A percentile compares a stretch with the other conserved stretches of the same genome.
phyloP scores from a whole-genome alignment of 306 rosid genomes.

The Lagenaria siceraria region DNA sequence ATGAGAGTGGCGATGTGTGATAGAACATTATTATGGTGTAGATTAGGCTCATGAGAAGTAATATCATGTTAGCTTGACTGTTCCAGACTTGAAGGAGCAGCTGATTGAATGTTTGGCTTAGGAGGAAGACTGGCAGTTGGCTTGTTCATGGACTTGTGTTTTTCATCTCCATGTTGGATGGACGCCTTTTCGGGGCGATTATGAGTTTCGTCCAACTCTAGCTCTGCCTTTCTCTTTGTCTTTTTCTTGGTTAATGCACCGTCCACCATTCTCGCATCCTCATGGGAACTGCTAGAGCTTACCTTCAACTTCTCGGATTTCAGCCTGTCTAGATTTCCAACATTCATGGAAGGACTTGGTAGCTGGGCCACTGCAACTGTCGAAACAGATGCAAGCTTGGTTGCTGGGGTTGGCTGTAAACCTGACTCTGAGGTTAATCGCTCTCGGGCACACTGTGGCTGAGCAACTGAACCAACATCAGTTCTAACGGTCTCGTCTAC shows the following conservation, averaged over 20 bases:
- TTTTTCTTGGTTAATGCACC: constrained; percentile 52
- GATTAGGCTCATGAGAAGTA: constrained; percentile 22
- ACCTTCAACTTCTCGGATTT: constrained; percentile 68
- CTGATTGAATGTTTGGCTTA: constrained; percentile 50
- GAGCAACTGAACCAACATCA: constrained; percentile 32
- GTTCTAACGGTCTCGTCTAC: constrained; percentile 42
- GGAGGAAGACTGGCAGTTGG: constrained; percentile 39
- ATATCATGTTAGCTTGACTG: constrained; percentile 68
- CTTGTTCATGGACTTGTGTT: constrained; percentile 46
- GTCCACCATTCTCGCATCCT: constrained; percentile 49
- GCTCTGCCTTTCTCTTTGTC: constrained; percentile 67
- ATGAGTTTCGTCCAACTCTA: constrained; percentile 46
- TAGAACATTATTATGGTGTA: constrained; percentile 21
- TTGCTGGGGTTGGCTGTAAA: constrained; percentile 30
- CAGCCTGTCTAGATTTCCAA: constrained; percentile 22
- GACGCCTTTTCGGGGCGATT: constrained; percentile 40
- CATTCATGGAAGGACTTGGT: constrained; percentile 41
- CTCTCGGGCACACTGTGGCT: constrained; percentile 48
- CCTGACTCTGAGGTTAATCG: constrained; percentile 41
- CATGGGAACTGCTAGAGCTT: constrained; percentile 40
- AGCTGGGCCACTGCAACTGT: constrained; percentile 27
- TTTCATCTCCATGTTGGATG: constrained; percentile 59
- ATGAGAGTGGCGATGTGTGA: not conserved
- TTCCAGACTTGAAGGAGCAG: constrained; percentile 53
- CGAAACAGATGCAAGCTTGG: constrained; percentile 30